Base-by-base conservation (phyloP, 2,329 filamentous ascomycete genomes). In the Colletotrichum euphorbiae region DNA sequence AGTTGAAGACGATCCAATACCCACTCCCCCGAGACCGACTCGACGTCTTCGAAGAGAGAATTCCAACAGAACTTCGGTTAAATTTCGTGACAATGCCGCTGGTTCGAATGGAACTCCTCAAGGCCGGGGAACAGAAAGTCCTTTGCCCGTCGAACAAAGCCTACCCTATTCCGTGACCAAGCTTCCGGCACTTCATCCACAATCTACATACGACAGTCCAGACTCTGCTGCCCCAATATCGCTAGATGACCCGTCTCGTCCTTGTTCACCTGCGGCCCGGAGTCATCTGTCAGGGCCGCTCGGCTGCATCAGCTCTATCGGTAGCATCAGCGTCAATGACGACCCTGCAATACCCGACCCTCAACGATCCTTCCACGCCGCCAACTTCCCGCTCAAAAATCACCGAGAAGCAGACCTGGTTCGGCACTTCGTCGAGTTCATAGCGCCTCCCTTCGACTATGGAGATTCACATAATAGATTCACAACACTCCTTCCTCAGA, bases 271-370 rank as follows among this genome's bases (percentile, higher is more conserved):
- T 0, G 46, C 40, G 0, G 31, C 45, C 0, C 6, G 46, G 3
- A 61, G 56, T n/a, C 54, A 59, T 13, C 11, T 65, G 0, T 52
- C 62, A 12, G 54, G 21, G 0, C 62, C 31, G 6, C 50, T 64
- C 1, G 61, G 61, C 0, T 58, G 51, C 2, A 58, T 66, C 21
- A 66, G 56, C 38, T 52, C 51, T 5, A 21, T 66, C 24, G 62
- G 48, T 19, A 66, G 62, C 48, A 24, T n/a, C n/a, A 60, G 40
- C 33, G 6, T 6, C 19, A 21, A 11, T n/a, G 56, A 66, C 2
- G 62, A 66, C 13, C 48, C 62, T 7, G 61, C 56, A 21, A 17
- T 62, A 2, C 62, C 62, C 6, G 62, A 66, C 4, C 56, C 62
- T 6, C 56, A 28, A n/a, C 38, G 62, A 7, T 40, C 21, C 0